These are phyloP conservation scores for Coprinopsis sp. DNA, from an alignment of 768 basidiomycete genomes.

Conservation along the genomic window DNA sequence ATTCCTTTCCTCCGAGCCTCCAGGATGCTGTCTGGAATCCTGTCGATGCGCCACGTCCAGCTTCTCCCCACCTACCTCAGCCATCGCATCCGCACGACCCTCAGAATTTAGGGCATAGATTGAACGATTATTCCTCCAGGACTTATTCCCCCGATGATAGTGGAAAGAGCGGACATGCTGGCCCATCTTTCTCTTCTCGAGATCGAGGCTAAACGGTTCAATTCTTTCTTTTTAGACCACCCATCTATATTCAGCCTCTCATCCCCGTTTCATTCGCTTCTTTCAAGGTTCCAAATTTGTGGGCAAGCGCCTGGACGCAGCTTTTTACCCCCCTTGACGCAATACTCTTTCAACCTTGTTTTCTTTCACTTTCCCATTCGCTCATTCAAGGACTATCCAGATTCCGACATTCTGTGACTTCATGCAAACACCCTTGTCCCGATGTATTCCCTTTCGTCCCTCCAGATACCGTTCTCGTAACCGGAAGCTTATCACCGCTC, in stretches of 20 bases:
- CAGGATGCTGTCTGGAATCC: conserved; percentile 21
- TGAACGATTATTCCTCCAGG: conserved; percentile 25
- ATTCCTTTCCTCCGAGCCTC: neutral
- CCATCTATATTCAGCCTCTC: neutral
- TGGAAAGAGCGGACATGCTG: neutral
- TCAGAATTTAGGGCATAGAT: conserved; percentile 25
- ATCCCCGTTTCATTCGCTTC: neutral
- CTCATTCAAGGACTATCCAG: neutral
- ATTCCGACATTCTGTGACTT: neutral
- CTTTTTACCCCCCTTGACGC: no score
- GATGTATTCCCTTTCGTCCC: conserved; percentile 3
- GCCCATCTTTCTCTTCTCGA: neutral
- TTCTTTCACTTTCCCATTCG: neutral
- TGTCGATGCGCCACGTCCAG: conserved; percentile 1
- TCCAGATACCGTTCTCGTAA: neutral
- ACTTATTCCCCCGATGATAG: neutral
- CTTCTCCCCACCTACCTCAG: conserved; percentile 21
- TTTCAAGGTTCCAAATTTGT: no score
- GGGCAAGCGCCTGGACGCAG: no score
- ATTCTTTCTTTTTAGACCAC: neutral
- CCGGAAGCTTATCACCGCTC: conserved; percentile 4
- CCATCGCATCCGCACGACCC: conserved; percentile 27
- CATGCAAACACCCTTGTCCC: neutral
- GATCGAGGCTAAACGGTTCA: neutral
- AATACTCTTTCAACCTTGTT: neutral